These are phyloP conservation scores for Brassica nigra DNA, from an alignment of 345 rosid genomes.

Conservation along the genomic window DNA sequence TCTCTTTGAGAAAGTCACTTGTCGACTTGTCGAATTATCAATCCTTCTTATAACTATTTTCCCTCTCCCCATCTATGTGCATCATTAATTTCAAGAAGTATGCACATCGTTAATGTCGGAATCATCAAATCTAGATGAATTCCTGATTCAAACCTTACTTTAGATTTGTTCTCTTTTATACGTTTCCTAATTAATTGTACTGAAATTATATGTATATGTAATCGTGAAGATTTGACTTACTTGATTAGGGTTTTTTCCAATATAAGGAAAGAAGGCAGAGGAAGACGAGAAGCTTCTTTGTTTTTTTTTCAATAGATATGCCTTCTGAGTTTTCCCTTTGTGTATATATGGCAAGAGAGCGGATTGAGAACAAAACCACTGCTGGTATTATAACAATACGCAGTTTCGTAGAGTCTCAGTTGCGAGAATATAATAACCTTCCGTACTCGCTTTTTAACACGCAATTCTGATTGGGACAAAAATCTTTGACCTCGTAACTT, in stretches of 20 bases:
- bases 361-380: constrained; percentile 38
- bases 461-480: constrained; percentile 24
- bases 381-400: constrained; percentile 35
- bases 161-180: constrained; percentile 5
- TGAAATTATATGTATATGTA: not conserved
- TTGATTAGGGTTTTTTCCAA: constrained; percentile 34
- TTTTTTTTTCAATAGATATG: constrained; percentile 6
- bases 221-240: constrained; percentile 36
- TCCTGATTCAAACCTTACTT: constrained; percentile 3
- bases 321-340: constrained; percentile 25
- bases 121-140: constrained; percentile 18
- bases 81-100: not conserved
- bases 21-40: constrained; percentile 44
- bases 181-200: constrained; percentile 19
- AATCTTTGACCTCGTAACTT: constrained; percentile 10
- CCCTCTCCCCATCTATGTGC: constrained; percentile 42
- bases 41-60: constrained; percentile 41
- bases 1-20: constrained; percentile 46
- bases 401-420: not conserved
- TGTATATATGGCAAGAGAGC: constrained; percentile 24
- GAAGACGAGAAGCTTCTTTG: constrained; percentile 32
- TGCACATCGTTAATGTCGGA: not conserved
- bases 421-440: not conserved
- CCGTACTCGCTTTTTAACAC: constrained; percentile 9
- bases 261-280: constrained; percentile 27